Evolutionary conservation across 2,329 filamentous ascomycete genomes (phyloP), one percentile per base, ranked within the genome.

Genomic region (Aureobasidium melanogenum): DNA sequence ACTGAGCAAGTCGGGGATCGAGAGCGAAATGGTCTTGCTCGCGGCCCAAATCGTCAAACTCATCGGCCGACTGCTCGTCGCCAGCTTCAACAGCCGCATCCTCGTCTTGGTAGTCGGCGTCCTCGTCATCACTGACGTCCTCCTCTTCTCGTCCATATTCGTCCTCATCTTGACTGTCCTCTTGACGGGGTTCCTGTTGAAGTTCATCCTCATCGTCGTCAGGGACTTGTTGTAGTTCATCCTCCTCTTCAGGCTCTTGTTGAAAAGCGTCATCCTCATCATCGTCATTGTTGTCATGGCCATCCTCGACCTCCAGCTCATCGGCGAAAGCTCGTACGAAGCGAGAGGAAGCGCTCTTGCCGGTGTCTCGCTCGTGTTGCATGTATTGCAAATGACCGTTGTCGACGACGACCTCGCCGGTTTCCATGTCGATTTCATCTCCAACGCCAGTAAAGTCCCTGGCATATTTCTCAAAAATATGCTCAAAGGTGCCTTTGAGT

Each of bases 391-490:
- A 72, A 75, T 97, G 94, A 0, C 94, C 93, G 78, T 96, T 94
- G 73, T 97, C 83, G 61, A 97, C 86, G n/a, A 96, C 81, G 50
- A 97, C 85, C 62, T 89, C 80, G 59, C 90, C 91, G 0, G 89
- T 93, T 54, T 80, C 79, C 61, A 96, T 79, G 72, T 97, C 90
- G 68, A 97, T 91, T 75, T 96, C 91, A 73, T 97, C 93, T 59
- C 88, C 91, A 55, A 93, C 81, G 5, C 86, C 88, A 1, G 85
- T 85, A 69, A 96, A 96, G 71, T 97, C 88, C 65, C 81, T 86
- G 58, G 82, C 86, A 72, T 96, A 97, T 73, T 96, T 97, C 63
- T 88, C 84, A 71, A 96, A 96, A 60, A 97, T 96, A 61, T 84
- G 79, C 70, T 96, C 91, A 71, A 96, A 94, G 5, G 85, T 85